phyloP scores from a whole-genome alignment of 495 filamentous ascomycete genomes.

The Podospora didyma region DNA sequence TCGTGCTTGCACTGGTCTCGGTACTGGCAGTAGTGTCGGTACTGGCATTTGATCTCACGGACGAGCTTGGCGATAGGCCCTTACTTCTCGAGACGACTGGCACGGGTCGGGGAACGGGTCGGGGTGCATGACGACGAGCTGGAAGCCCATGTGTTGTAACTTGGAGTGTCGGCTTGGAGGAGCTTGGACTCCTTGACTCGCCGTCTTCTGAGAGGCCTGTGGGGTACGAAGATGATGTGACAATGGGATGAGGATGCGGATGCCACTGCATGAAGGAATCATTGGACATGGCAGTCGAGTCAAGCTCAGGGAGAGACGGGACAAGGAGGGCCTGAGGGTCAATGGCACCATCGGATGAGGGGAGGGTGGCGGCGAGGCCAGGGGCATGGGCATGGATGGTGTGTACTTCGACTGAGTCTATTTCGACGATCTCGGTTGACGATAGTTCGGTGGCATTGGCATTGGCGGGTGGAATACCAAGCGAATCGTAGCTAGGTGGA shows the following conservation, averaged over 20 bases:
- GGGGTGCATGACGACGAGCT: conserved; percentile 18
- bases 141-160: conserved; percentile 26
- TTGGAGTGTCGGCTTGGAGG: conserved; percentile 22
- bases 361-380: conserved; percentile 4
- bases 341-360: conserved; percentile 16
- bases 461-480: conserved; percentile 14
- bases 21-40: conserved; percentile 28
- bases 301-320: conserved; percentile 27
- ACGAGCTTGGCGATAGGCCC: conserved; percentile 35
- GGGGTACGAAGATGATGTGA: conserved; percentile 1
- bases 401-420: conserved; percentile 38
- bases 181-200: neutral
- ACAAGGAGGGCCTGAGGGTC: conserved; percentile 28
- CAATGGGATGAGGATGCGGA: conserved; percentile 3
- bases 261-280: conserved; percentile 23
- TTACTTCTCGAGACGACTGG: conserved; percentile 23
- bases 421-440: conserved; percentile 39
- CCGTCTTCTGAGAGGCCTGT: conserved; percentile 8
- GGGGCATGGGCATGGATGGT: conserved; percentile 1
- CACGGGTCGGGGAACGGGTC: conserved; percentile 10
- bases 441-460: conserved; percentile 32
- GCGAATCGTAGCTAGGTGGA: conserved; percentile 44
- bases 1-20: conserved; percentile 17
- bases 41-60: conserved; percentile 34
- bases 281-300: conserved; percentile 19